Evolutionary conservation across 176 grass and related monocot species (phyloP), one percentile per base, ranked within the genome.

Genomic region (Aegilops sharonensis): DNA sequence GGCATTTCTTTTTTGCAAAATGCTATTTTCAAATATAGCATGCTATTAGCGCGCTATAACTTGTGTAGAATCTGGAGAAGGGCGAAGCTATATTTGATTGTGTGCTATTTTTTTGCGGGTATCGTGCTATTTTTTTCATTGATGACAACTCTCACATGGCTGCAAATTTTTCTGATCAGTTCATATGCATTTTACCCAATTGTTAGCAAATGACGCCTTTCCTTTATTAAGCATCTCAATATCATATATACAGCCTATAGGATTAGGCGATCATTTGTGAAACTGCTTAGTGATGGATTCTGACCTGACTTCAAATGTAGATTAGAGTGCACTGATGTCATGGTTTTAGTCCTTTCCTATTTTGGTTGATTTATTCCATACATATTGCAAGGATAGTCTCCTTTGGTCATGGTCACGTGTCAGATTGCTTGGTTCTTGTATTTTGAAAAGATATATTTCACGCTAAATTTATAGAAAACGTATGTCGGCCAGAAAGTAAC

Each of bases 301-400:
- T 5, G 45, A 5, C 45, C 3, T 48, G 45, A 48, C 45, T 48
- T 48, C 1, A 76, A 76, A 11, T 75, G 27, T 68, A 25, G 45
- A 34, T 70, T 70, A 57, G 80, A 48, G 48, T 52, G 14, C 48
- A 52, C 14, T 52, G 4, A 52, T 52, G 48, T 52, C 17, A 52
- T 52, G 50, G 50, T 54, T 54, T 54, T 54, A 54, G 81, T 73
- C 9, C 14, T 34, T 74, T 87, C 73, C 56, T 81, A 81, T 74
- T 36, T 87, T 39, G 64, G 32, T 57, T 71, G 23, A 23, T 12
- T 82, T 57, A 63, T 79, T 71, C 21, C n/a, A 4, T 74, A 72
- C 73, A 74, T 71, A 50, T 72, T 73, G 54, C 68, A 74, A 74
- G 20, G 37, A 71, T 48, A 7, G n/a, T 48, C 37, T 65, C 27